Percentiles rank a stretch among this genome's conserved stretches.
phyloP scores from a whole-genome alignment of 768 basidiomycete species.

The Gelatoporia subvermispora region DNA sequence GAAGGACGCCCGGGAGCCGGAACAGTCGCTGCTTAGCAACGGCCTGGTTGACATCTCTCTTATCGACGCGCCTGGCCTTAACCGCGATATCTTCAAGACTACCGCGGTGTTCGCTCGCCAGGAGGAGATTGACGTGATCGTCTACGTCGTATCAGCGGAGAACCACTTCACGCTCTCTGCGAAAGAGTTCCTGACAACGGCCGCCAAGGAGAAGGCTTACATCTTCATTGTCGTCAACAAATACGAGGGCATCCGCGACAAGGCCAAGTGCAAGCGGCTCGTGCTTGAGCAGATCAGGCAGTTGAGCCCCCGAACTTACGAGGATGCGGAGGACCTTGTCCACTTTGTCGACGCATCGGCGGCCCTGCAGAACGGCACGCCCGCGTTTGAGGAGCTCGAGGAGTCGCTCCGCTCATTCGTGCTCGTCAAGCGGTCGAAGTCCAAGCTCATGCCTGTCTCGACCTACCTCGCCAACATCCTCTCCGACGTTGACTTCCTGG shows the following conservation, averaged over 20 bases:
- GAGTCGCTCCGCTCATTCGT: conserved; percentile 90
- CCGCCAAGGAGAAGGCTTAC: conserved; percentile 95
- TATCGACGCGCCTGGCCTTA: conserved; percentile 97
- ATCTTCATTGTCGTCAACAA: conserved; percentile 99
- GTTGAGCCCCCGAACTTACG: conserved; percentile 87
- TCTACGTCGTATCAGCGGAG: conserved; percentile 96
- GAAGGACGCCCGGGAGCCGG: conserved; percentile 69
- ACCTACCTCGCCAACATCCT: conserved; percentile 91
- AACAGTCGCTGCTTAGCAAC: conserved; percentile 87
- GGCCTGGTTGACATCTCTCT: conserved; percentile 96
- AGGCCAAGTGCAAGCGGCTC: conserved; percentile 82
- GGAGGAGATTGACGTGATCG: conserved; percentile 97
- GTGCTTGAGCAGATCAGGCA: conserved; percentile 93
- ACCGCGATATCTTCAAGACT: conserved; percentile 91
- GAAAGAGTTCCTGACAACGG: conserved; percentile 88
- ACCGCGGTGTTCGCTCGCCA: conserved; percentile 94
- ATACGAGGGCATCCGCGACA: conserved; percentile 92
- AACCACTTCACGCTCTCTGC: conserved; percentile 98
- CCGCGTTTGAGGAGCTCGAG: conserved; percentile 85
- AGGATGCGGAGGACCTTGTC: conserved; percentile 88
- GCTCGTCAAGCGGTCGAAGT: conserved; percentile 91
- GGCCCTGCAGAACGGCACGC: conserved; percentile 59
- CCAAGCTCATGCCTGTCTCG: conserved; percentile 89
- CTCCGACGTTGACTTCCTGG: conserved; percentile 83
- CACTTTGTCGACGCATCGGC: conserved; percentile 95